Evolutionary conservation across 805 yeast species (phyloP).

Genomic region (Candida berthetii): DNA sequence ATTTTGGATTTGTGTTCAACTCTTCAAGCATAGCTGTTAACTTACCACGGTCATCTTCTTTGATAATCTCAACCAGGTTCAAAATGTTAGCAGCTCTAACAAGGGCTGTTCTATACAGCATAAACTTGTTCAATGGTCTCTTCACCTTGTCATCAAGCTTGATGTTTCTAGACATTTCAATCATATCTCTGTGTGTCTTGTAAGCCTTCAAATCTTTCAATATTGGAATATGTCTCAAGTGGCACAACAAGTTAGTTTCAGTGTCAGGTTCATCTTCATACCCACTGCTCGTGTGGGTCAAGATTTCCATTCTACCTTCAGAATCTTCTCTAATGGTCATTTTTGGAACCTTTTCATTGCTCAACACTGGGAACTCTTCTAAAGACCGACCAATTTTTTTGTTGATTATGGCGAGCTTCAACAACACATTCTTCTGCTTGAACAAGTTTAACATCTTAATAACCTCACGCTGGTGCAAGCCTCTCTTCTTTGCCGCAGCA

Average conservation of each 20-base stretch:
- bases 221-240: not conserved
- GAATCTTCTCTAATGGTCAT: not conserved
- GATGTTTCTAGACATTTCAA: not conserved
- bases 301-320: not conserved
- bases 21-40: not conserved
- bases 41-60: not conserved
- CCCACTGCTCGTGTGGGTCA: not conserved
- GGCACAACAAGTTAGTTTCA: not conserved
- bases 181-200: not conserved
- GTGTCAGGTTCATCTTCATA: not conserved
- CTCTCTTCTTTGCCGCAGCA: not conserved
- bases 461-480: not conserved
- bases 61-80: constrained; percentile 9
- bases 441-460: not conserved
- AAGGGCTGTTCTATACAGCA: constrained; percentile 39
- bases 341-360: not conserved
- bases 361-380: not conserved
- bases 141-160: constrained; percentile 20
- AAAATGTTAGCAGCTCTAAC: constrained; percentile 31
- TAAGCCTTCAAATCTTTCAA: not conserved
- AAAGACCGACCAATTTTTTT: not conserved
- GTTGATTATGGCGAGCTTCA: constrained; percentile 1
- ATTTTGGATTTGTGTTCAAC: constrained; percentile 1
- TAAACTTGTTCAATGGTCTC: constrained; percentile 41
- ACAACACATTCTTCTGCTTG: constrained; percentile 1